These are phyloP conservation scores for Penicillium brasilianum DNA, from an alignment of 2,329 filamentous ascomycete species.

Conservation along the genomic window DNA sequence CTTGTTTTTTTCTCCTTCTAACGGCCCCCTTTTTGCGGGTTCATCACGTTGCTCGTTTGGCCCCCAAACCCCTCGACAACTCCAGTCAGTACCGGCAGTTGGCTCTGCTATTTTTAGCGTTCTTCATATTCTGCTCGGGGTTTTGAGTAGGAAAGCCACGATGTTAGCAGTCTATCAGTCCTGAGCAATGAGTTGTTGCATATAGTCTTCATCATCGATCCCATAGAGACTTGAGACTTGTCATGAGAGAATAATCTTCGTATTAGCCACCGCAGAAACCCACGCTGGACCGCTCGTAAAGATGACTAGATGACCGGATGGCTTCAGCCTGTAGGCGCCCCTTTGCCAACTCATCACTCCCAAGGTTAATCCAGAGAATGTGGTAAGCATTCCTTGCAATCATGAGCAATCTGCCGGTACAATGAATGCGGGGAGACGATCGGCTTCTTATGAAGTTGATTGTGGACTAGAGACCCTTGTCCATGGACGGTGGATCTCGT, in stretches of 20 bases:
- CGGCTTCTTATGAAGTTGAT: not conserved
- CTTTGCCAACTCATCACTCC: slow-evolving; percentile 2
- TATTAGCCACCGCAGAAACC: not conserved
- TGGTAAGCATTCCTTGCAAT: not conserved
- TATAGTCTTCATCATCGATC: not conserved
- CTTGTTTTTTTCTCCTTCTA: not conserved
- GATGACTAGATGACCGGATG: not conserved
- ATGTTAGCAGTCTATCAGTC: not conserved
- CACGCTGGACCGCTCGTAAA: not conserved
- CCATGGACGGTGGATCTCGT: not conserved
- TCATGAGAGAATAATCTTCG: not conserved
- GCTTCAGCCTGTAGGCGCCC: not conserved
- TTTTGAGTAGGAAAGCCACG: not conserved
- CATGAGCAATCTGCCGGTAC: no score
- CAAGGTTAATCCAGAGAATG: not conserved
- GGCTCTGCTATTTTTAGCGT: not conserved
- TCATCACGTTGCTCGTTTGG: not conserved
- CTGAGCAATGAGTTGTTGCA: no score
- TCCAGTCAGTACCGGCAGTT: not conserved
- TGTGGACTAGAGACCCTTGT: no score
- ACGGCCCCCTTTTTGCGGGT: not conserved
- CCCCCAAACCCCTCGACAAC: not conserved
- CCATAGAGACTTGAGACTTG: not conserved
- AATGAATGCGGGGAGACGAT: not conserved
- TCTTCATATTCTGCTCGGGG: not conserved